phyloP scores from a whole-genome alignment of 2,329 filamentous ascomycete species.

The Lanzia echinophila region DNA sequence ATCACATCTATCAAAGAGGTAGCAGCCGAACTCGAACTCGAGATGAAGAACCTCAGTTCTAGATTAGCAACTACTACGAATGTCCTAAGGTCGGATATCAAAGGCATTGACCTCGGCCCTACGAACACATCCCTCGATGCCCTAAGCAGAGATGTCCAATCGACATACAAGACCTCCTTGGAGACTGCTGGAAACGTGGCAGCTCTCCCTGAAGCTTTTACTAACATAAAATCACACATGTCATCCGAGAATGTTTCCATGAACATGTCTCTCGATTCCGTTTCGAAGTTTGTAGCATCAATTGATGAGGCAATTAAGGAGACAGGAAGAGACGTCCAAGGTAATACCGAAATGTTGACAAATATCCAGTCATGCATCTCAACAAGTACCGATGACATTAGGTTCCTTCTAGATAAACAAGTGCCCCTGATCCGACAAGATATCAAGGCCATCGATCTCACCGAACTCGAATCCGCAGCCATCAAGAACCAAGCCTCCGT shows the following conservation, averaged over 20 bases:
- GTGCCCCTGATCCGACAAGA: constrained; percentile 13
- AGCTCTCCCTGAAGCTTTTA: constrained; percentile 10
- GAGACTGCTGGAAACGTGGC: neutral
- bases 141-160: constrained; percentile 11
- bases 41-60: constrained; percentile 10
- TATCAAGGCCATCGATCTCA: constrained; percentile 11
- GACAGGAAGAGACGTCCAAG: constrained; percentile 10
- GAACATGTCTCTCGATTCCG: constrained; percentile 8
- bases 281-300: constrained; percentile 9
- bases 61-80: constrained; percentile 9
- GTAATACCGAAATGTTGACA: constrained; percentile 11
- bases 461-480: constrained; percentile 3
- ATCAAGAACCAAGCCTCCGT: constrained; percentile 6
- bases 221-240: constrained; percentile 10
- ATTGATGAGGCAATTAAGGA: constrained; percentile 11
- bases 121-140: constrained; percentile 10
- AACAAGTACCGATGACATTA: constrained; percentile 12
- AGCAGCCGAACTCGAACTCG: constrained; percentile 11
- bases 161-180: constrained; percentile 1
- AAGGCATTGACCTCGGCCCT: constrained; percentile 11
- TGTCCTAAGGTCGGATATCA: constrained; percentile 11
- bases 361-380: constrained; percentile 10
- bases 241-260: constrained; percentile 9
- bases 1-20: constrained; percentile 8
- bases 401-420: constrained; percentile 11